Conservation (phyloP, 139 green algal species). For the Tetradesmus obliquus region DNA sequence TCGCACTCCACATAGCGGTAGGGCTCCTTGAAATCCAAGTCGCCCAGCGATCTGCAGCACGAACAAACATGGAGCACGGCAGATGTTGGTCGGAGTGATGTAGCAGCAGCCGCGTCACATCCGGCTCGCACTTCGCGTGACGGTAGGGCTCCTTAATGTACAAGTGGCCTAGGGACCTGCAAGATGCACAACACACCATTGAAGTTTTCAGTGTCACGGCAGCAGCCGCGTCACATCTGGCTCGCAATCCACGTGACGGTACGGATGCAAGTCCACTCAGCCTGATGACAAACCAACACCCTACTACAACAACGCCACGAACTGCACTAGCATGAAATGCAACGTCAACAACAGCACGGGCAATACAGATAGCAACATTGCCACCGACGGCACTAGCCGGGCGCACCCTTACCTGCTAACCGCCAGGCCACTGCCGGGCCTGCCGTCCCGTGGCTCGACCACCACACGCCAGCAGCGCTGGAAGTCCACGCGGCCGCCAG, state of each 20-base stretch:
- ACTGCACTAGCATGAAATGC: no score
- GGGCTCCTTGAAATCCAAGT: constrained; percentile 86
- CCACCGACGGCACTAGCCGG: background rate
- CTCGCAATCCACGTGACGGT: constrained; percentile 59
- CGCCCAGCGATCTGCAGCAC: constrained; percentile 64
- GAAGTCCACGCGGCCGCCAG: constrained; percentile 72
- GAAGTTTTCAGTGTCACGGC: constrained; percentile 8
- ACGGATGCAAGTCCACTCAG: constrained; percentile 26
- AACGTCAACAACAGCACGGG: no score
- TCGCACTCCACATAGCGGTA: constrained; percentile 60
- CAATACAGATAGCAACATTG: background rate
- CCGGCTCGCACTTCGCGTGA: constrained; percentile 66
- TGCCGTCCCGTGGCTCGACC: constrained; percentile 66
- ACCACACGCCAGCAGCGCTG: constrained; percentile 83
- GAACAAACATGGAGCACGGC: background rate
- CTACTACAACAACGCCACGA: no score
- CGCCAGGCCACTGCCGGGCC: constrained; percentile 73
- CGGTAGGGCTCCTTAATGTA: constrained; percentile 81
- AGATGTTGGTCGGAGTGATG: background rate
- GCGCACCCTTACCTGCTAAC: constrained; percentile 63
- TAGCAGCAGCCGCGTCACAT: constrained; percentile 60
- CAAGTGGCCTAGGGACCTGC: constrained; percentile 73
- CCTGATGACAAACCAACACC: no score
- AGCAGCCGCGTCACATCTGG: constrained; percentile 65
- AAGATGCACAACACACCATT: background rate